Base-by-base conservation (phyloP, 179 eudicot genomes). In the Sideroxylon spinosum region DNA sequence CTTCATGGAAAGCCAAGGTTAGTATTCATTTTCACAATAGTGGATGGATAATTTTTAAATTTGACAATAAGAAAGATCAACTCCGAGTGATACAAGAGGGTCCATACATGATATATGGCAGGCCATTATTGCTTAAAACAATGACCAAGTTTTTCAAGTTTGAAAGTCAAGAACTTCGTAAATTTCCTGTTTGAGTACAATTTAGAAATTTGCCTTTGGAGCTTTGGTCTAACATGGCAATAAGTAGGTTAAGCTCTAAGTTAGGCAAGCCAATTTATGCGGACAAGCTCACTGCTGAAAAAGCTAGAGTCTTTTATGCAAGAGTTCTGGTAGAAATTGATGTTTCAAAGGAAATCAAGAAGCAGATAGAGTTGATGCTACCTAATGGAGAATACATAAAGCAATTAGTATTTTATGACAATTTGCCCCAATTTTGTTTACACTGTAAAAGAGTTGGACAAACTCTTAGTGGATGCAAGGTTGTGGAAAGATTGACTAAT, bases 221-320 rank as follows among this genome's bases (percentile, higher is more conserved):
- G 37, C 37, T 3, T 1, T 32, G 37, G 37, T 1, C 86, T 86
- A 88, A 86, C 88, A 86, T 8, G 9, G 55, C 6, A 1, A 0
- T 50, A 50, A 50, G 55, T 50, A 6, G 13, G 6, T 7, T 50
- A 50, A 6, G 59, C 19, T 55, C 59, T 0, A 55, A 55, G 12
- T 0, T 55, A 3, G 59, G 59, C 14, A 55, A 55, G 4, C 59
- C 17, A 0, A 1, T 55, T 0, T 11, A 3, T 3, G 12, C 17
- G 0, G 59, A 55, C 12, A 12, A 55, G 17, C 17, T 55, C 0
- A 55, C 59, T 2, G 19, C 59, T 16, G 12, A 0, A 11, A 55
- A 55, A 19, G 59, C 10, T 8, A 11, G 17, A 13, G 59, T 55
- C 59, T 55, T 19, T 1, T 55, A 10, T 55, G 59, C 59, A 6